Percentiles rank a stretch among this genome's conserved stretches.
These are phyloP conservation scores for Antarctomyces pellizariae DNA, from an alignment of 495 filamentous ascomycete genomes.

Conservation along the genomic window DNA sequence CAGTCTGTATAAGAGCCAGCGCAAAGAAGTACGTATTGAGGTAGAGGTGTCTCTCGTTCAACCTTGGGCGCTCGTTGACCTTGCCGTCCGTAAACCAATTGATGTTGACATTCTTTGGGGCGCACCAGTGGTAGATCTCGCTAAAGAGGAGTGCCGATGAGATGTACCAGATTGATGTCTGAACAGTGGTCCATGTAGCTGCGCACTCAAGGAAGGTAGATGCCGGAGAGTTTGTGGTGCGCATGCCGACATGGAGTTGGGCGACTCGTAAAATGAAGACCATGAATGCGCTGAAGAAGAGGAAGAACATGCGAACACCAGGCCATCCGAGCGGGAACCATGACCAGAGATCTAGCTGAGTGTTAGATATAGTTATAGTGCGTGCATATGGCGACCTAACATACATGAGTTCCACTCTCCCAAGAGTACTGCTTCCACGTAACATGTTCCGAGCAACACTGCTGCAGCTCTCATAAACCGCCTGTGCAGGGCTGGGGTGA, in stretches of 20 bases:
- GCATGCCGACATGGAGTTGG: slow-evolving; percentile 52
- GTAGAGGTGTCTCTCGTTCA: slow-evolving; percentile 79
- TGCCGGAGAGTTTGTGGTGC: slow-evolving; percentile 44
- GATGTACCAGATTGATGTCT: slow-evolving; percentile 48
- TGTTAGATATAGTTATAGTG: slow-evolving; percentile 2
- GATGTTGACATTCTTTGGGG: slow-evolving; percentile 35
- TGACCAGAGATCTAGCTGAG: slow-evolving; percentile 45
- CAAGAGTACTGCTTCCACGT: slow-evolving; percentile 45
- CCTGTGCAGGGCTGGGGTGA: slow-evolving; percentile 73
- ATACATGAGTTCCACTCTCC: slow-evolving; percentile 45
- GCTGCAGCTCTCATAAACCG: slow-evolving; percentile 56
- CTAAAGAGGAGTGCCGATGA: slow-evolving; percentile 64
- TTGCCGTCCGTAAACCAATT: slow-evolving; percentile 38
- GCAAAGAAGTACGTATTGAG: slow-evolving; percentile 44
- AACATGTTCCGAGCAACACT: slow-evolving; percentile 43
- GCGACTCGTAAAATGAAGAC: slow-evolving; percentile 59
- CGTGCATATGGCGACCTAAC: slow-evolving; percentile 11
- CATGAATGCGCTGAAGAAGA: slow-evolving; percentile 46
- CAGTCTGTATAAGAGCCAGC: slow-evolving; percentile 43
- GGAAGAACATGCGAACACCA: slow-evolving; percentile 51
- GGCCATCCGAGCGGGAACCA: slow-evolving; percentile 65
- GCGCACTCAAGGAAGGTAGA: slow-evolving; percentile 32
- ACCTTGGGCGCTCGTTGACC: slow-evolving; percentile 41
- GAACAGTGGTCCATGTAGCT: slow-evolving; percentile 30
- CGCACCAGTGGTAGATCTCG: slow-evolving; percentile 61